These are phyloP conservation scores for Colletotrichum sp. DNA, from an alignment of 2,329 filamentous ascomycete genomes.

Conservation along the genomic window DNA sequence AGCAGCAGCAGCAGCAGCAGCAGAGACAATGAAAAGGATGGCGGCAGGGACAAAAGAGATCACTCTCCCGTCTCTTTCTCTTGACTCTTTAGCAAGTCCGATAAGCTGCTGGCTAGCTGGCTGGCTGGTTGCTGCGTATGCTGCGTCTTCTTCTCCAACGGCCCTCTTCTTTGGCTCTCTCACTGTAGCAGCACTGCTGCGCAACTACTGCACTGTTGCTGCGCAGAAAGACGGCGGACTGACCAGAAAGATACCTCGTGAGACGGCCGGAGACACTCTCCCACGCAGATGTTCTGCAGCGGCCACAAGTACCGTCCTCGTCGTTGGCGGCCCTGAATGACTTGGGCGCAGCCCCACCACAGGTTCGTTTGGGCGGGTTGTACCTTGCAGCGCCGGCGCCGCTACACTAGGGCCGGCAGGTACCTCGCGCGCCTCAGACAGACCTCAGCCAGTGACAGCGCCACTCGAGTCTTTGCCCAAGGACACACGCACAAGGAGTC, in stretches of 20 bases:
- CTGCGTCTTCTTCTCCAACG: neutral
- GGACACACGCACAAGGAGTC: neutral
- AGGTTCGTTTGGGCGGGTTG: constrained; percentile 8
- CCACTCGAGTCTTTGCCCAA: neutral
- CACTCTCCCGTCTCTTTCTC: neutral
- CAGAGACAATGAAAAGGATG: neutral
- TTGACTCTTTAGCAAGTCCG: neutral
- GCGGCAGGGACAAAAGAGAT: neutral
- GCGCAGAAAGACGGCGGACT: neutral
- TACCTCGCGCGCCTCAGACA: neutral
- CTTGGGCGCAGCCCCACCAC: neutral
- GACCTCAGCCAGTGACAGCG: neutral
- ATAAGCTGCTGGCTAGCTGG: neutral
- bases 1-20: neutral
- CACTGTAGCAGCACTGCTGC: neutral
- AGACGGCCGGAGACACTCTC: neutral
- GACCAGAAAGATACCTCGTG: neutral
- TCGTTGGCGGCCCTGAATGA: neutral
- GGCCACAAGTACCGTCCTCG: neutral
- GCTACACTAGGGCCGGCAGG: neutral
- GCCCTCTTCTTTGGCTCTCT: neutral
- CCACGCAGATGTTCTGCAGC: neutral
- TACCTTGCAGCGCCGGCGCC: constrained; percentile 7
- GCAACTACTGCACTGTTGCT: neutral
- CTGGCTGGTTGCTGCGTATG: neutral